Conservation (phyloP, 2,329 filamentous ascomycete genomes). For the Cytospora leucostoma region DNA sequence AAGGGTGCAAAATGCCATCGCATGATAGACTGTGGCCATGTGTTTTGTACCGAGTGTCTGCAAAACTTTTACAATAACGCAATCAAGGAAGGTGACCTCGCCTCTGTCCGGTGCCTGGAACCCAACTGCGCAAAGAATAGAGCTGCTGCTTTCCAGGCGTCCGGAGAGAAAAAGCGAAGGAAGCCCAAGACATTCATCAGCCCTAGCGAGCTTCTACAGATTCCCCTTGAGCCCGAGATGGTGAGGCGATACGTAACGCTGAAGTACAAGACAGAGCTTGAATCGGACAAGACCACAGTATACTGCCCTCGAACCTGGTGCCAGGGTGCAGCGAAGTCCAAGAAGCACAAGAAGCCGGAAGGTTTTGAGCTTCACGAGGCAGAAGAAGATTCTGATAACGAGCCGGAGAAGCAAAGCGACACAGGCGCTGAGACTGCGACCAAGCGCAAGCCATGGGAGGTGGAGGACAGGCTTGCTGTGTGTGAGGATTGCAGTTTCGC, state of each 20-base stretch:
- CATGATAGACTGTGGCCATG: slow-evolving; percentile 81
- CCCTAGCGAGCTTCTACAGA: slow-evolving; percentile 81
- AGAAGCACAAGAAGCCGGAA: slow-evolving; percentile 70
- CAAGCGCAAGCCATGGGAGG: slow-evolving; percentile 45
- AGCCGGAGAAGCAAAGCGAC: slow-evolving; percentile 43
- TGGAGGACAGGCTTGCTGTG: slow-evolving; percentile 70
- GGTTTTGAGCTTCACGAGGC: slow-evolving; percentile 61
- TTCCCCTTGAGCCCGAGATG: slow-evolving; percentile 67
- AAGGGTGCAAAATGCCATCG: slow-evolving; percentile 81
- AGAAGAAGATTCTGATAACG: slow-evolving; percentile 54
- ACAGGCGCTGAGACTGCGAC: slow-evolving; percentile 31
- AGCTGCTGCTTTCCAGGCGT: slow-evolving; percentile 38
- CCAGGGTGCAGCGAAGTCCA: slow-evolving; percentile 80
- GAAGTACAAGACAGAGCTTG: slow-evolving; percentile 89
- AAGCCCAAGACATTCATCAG: slow-evolving; percentile 70
- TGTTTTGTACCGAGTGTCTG: slow-evolving; percentile 87
- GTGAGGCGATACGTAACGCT: slow-evolving; percentile 86
- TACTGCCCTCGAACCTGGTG: slow-evolving; percentile 95
- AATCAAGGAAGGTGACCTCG: slow-evolving; percentile 81
- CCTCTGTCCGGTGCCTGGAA: slow-evolving; percentile 75
- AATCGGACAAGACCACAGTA: slow-evolving; percentile 86
- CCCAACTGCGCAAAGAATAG: slow-evolving; percentile 75
- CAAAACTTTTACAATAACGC: slow-evolving; percentile 88
- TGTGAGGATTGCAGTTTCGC: slow-evolving; percentile 89
- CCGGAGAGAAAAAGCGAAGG: slow-evolving; percentile 46